Conservation (phyloP, 2,329 filamentous ascomycete species). For the Colletotrichum tropicicola region DNA sequence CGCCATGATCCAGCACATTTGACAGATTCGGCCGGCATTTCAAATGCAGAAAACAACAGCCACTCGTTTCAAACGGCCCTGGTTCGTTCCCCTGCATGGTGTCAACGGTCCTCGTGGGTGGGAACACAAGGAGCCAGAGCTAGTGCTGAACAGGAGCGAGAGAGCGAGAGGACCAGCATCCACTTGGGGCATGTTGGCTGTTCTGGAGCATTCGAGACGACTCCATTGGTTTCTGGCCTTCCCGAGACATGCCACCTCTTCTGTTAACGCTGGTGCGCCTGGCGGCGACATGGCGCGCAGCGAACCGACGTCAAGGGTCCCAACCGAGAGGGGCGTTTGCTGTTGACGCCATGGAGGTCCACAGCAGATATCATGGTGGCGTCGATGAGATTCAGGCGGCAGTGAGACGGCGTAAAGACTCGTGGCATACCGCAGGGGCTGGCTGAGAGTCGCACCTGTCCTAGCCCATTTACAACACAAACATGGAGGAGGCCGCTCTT, state of each 20-base stretch:
- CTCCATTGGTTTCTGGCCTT: neutral
- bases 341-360: neutral
- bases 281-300: neutral
- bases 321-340: too few relatives aligned
- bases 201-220: slow-evolving; percentile 8
- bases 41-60: neutral
- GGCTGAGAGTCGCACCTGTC: neutral
- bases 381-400: neutral
- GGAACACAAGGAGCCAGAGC: neutral
- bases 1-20: neutral
- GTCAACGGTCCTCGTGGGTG: neutral
- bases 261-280: neutral
- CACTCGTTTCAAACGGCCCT: neutral
- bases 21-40: neutral
- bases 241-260: slow-evolving; percentile 15
- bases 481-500: neutral
- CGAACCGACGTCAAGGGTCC: neutral
- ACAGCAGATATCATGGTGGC: neutral
- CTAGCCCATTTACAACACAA: neutral
- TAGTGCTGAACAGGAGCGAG: slow-evolving; percentile 15
- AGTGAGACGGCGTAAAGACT: slow-evolving; percentile 11
- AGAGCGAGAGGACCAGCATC: neutral
- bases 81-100: neutral
- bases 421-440: slow-evolving; percentile 10
- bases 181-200: too few relatives aligned